These are phyloP conservation scores for Dactylellina drechsleri DNA, from an alignment of 2,329 filamentous ascomycete genomes.

Conservation along the genomic window DNA sequence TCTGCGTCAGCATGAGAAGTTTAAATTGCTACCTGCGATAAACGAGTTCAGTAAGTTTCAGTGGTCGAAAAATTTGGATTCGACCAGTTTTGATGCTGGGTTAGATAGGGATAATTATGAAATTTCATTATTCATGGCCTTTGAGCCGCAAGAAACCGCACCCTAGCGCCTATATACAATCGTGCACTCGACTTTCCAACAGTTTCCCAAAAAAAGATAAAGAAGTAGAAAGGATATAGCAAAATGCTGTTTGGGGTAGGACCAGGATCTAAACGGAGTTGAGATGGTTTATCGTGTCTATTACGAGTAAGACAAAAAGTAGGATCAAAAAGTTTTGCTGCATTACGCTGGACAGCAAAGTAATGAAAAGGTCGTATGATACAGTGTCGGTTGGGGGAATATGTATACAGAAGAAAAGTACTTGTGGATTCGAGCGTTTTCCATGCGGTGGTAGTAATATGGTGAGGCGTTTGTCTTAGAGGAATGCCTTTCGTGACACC, in stretches of 20 bases:
- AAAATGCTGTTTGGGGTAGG: constrained; percentile 21
- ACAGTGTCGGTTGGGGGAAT: constrained; percentile 43
- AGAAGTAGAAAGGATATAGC: constrained; percentile 19
- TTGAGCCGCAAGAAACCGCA: constrained; percentile 40
- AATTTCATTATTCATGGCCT: constrained; percentile 42
- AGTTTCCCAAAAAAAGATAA: constrained; percentile 19
- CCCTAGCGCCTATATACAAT: constrained; percentile 55
- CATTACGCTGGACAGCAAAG: constrained; percentile 23
- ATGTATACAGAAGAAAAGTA: constrained; percentile 40
- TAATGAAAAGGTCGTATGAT: constrained; percentile 37
- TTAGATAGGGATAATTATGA: constrained; percentile 1
- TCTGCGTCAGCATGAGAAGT: constrained; percentile 23
- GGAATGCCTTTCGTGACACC: constrained; percentile 65
- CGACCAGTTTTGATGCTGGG: constrained; percentile 1
- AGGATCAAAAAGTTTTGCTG: constrained; percentile 16
- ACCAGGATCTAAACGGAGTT: constrained; percentile 45
- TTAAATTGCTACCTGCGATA: not conserved
- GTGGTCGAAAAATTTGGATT: not conserved
- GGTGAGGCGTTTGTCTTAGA: constrained; percentile 17
- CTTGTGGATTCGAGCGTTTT: constrained; percentile 4
- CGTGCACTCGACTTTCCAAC: constrained; percentile 36
- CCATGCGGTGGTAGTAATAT: not conserved
- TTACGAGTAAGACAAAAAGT: constrained; percentile 13
- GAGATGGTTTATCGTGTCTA: constrained; percentile 53
- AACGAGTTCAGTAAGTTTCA: not conserved